Percentiles rank a stretch among this genome's conserved stretches.
Evolutionary conservation across 345 rosid genomes (phyloP).

Genomic region (Lagerstroemia speciosa): DNA sequence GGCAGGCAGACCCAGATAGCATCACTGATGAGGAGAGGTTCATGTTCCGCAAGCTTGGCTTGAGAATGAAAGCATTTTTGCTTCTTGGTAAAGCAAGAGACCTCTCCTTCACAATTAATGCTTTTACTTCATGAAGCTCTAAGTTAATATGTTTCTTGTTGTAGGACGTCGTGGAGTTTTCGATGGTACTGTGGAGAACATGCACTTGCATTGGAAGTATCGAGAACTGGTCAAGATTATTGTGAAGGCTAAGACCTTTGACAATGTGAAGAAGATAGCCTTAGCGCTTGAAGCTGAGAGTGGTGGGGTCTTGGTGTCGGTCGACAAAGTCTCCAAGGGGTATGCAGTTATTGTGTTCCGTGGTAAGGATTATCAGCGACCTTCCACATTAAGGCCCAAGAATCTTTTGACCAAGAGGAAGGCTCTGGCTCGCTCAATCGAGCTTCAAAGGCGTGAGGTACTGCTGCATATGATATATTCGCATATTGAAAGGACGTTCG

Average conservation of each 20-base stretch:
- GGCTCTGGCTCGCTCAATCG: conserved; percentile 93
- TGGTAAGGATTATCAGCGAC: conserved; percentile 81
- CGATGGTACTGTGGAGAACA: conserved; percentile 92
- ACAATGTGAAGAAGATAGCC: conserved; percentile 74
- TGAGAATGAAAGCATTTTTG: conserved; percentile 89
- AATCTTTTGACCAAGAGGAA: conserved; percentile 92
- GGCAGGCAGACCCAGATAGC: conserved; percentile 67
- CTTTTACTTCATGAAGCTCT: conserved; percentile 1
- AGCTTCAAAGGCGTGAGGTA: conserved; percentile 92
- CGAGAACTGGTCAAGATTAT: conserved; percentile 81
- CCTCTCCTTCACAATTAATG: conserved; percentile 2
- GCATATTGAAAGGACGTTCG: background rate
- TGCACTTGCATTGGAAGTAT: conserved; percentile 98
- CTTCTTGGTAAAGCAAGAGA: conserved; percentile 58
- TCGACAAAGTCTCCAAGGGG: conserved; percentile 85
- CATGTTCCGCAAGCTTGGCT: conserved; percentile 95
- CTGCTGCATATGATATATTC: conserved; percentile 3
- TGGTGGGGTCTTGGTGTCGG: conserved; percentile 84
- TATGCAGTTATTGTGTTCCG: conserved; percentile 75
- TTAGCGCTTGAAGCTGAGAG: conserved; percentile 94
- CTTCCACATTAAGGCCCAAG: conserved; percentile 67
- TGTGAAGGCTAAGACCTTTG: conserved; percentile 61
- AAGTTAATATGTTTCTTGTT: conserved; percentile 19
- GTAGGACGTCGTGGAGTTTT: conserved; percentile 93
- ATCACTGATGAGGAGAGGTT: conserved; percentile 90